phyloP scores from a whole-genome alignment of 2,329 filamentous ascomycete genomes.

The Fusarium coffeatum region DNA sequence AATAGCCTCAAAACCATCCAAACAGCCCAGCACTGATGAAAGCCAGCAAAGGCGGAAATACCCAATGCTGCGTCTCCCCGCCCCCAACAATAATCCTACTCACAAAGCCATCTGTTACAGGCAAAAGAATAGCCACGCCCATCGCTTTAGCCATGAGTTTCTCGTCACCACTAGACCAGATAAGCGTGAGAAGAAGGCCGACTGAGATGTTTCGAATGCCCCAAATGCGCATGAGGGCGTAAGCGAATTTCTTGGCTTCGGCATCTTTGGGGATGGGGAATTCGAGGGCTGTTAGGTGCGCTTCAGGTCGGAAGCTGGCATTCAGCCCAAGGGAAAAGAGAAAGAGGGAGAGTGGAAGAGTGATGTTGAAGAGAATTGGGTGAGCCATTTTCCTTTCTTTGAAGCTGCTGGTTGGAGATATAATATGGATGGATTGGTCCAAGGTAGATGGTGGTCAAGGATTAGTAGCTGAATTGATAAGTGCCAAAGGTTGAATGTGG shows the following conservation, averaged over 20 bases:
- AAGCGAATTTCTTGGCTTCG: slow-evolving; percentile 10
- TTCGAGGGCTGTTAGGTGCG: slow-evolving; percentile 4
- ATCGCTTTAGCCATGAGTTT: background rate
- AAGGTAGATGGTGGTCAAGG: background rate
- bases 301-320: slow-evolving; percentile 13
- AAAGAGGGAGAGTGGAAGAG: slow-evolving; percentile 10
- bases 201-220: slow-evolving; percentile 21
- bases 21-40: slow-evolving; percentile 4
- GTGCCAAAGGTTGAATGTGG: background rate
- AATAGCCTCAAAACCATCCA: slow-evolving; percentile 5
- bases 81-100: slow-evolving; percentile 3
- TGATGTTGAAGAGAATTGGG: slow-evolving; percentile 17
- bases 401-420: background rate
- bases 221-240: slow-evolving; percentile 18
- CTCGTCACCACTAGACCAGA: background rate
- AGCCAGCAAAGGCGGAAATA: slow-evolving; percentile 11
- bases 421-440: background rate
- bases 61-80: slow-evolving; percentile 21
- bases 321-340: slow-evolving; percentile 16
- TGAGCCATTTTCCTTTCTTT: background rate
- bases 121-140: background rate
- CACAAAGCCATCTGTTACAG: slow-evolving; percentile 14
- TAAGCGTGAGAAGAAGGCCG: background rate
- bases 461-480: background rate
- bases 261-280: slow-evolving; percentile 17